A percentile compares a stretch with the other conserved stretches of the same genome.
Evolutionary conservation across 202 grass and related monocot species (phyloP).

Genomic region (Zoysia matrella): DNA sequence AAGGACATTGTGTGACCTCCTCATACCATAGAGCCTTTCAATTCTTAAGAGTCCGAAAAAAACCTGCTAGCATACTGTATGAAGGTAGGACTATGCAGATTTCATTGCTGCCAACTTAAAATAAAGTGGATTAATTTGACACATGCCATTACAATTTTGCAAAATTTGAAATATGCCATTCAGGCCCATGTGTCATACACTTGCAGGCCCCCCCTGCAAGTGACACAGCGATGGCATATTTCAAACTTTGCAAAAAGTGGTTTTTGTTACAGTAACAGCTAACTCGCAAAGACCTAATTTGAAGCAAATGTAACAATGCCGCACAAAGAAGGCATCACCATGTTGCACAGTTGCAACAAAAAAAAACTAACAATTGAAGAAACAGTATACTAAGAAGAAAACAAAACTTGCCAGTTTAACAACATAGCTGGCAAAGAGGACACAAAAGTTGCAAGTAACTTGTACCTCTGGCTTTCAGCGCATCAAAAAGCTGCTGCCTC

Average conservation of each 20-base stretch:
- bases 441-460: conserved; percentile 31
- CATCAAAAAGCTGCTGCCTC: conserved; percentile 90
- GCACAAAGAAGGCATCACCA: background rate
- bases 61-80: background rate
- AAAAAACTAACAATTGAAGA: background rate
- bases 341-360: conserved; percentile 26
- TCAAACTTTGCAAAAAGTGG: background rate
- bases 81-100: background rate
- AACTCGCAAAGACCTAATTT: too few species aligned
- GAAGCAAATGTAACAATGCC: background rate
- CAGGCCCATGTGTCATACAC: too few species aligned
- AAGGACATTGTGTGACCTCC: background rate
- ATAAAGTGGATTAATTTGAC: too few species aligned
- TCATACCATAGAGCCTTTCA: background rate
- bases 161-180: too few species aligned
- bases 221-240: too few species aligned
- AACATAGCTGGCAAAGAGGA: conserved; percentile 26
- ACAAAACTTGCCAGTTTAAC: conserved; percentile 15
- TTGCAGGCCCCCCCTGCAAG: too few species aligned
- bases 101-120: background rate
- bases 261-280: background rate
- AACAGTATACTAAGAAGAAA: background rate
- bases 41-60: background rate
- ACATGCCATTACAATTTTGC: too few species aligned
- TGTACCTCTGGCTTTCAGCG: conserved; percentile 77